Conservation (phyloP, 2,329 filamentous ascomycete species). For the Diatrype stigma region DNA sequence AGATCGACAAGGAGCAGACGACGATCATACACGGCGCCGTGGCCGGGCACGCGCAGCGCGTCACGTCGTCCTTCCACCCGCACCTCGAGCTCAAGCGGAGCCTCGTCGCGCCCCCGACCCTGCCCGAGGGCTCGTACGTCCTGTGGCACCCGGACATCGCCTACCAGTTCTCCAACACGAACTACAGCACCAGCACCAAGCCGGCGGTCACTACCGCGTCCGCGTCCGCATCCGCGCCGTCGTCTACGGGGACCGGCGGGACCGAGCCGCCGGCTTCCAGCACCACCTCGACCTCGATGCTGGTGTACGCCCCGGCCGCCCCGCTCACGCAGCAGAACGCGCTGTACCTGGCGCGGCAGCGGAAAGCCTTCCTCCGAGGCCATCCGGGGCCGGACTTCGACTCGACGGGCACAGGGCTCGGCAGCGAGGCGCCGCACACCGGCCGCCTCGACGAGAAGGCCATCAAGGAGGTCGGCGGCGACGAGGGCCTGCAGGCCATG, state of each 20-base stretch:
- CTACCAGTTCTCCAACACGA: constrained; percentile 45
- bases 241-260: neutral
- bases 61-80: constrained; percentile 55
- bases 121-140: constrained; percentile 54
- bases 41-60: constrained; percentile 53
- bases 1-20: constrained; percentile 43
- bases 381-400: constrained; percentile 54
- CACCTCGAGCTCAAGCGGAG: constrained; percentile 50
- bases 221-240: no score
- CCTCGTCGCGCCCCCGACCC: constrained; percentile 50
- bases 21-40: constrained; percentile 57
- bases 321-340: constrained; percentile 56
- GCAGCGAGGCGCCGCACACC: constrained; percentile 48
- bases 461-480: constrained; percentile 46
- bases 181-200: constrained; percentile 29
- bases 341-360: constrained; percentile 52
- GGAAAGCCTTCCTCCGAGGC: constrained; percentile 52
- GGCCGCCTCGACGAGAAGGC: constrained; percentile 46
- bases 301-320: constrained; percentile 52
- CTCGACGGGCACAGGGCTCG: constrained; percentile 45
- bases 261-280: constrained; percentile 7
- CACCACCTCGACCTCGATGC: constrained; percentile 45
- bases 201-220: constrained; percentile 19
- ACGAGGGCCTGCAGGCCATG: constrained; percentile 52
- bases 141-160: constrained; percentile 56